Percentiles rank a stretch among this genome's conserved stretches.
Conservation (phyloP, 345 rosid genomes). For the Hypericum perforatum region DNA sequence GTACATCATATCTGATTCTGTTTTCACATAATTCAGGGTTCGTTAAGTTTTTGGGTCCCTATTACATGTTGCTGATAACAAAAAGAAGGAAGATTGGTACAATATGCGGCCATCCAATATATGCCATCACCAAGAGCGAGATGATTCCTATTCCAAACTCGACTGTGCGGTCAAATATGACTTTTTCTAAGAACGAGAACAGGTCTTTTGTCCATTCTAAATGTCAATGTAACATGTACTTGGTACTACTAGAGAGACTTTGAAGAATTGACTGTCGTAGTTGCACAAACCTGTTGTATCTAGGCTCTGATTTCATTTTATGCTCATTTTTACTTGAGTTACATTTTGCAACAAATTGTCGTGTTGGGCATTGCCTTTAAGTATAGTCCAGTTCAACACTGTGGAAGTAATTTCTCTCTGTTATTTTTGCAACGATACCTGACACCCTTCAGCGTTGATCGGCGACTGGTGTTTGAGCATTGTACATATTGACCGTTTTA, state of each 20-base stretch:
- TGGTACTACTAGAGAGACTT: conserved; percentile 37
- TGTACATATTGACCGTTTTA: conserved; percentile 1
- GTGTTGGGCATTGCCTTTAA: conserved; percentile 28
- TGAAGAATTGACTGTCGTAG: conserved; percentile 18
- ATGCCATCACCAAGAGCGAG: conserved; percentile 59
- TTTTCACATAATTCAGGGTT: conserved; percentile 47
- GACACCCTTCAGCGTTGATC: conserved; percentile 19
- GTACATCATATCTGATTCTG: conserved; percentile 5
- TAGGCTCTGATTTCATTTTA: conserved; percentile 27
- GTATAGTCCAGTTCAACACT: conserved; percentile 31
- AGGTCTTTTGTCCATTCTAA: conserved; percentile 91
- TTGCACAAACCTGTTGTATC: conserved; percentile 33
- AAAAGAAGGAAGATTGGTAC: conserved; percentile 80
- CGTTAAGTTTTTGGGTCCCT: conserved; percentile 82
- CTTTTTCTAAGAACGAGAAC: conserved; percentile 89
- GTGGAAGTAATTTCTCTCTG: conserved; percentile 37
- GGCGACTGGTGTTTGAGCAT: conserved; percentile 12
- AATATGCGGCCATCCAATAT: conserved; percentile 66
- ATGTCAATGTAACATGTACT: conserved; percentile 73
- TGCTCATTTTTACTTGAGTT: conserved; percentile 19
- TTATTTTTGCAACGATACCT: conserved; percentile 23
- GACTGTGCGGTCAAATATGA: conserved; percentile 62
- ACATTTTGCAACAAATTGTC: conserved; percentile 21
- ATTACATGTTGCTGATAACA: conserved; percentile 86
- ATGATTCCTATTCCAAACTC: conserved; percentile 64